Base-by-base conservation (phyloP, 2,329 filamentous ascomycete species). In the Cordyceps cicadae region DNA sequence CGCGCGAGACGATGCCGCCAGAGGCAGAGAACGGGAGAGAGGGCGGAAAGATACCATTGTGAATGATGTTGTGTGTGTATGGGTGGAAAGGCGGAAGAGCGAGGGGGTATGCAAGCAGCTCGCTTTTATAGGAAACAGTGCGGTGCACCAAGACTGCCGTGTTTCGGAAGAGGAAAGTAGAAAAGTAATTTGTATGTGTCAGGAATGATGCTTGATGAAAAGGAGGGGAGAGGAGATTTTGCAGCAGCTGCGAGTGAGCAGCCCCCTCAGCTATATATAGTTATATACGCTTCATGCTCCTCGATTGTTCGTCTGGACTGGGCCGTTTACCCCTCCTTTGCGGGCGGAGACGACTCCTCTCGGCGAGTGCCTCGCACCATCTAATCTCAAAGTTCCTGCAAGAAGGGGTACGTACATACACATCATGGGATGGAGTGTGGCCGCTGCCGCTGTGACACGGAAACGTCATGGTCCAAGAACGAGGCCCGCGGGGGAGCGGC, bases 31-130 rank as follows among this genome's bases (percentile, higher is more conserved):
- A 59, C 66, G 67, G 51, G 69, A 67, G 43, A 69, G 58, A 59
- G 68, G 69, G 64, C 67, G 68, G 52, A 68, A 66, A 67, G 64
- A 67, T 72, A 72, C 70, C 70, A 72, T 72, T 65, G 58, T 67
- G 64, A 63, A 49, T 32, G 34, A 53, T 46, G 26, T 29, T 29
- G 29, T 29, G 6, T 34, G 26, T 49, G 52, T 50, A 15, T 49
- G n/a, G 49, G 46, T 53, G 14, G 39, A 39, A 24, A 17, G 14
- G 19, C n/a, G 29, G 29, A 19, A 51, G 29, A 51, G 48, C 48
- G 17, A 15, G 29, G 21, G 17, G 41, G 39, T 3, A 37, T 32
- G 48, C 11, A 34, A 34, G 26, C 26, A 32, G 41, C 39, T 37
- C 55, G 26, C 51, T 46, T 60, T 61, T 55, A 61, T 61, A 61